Evolutionary conservation across 192 early-diverging fungal species (phyloP).

Genomic region (Diversispora eburnea): DNA sequence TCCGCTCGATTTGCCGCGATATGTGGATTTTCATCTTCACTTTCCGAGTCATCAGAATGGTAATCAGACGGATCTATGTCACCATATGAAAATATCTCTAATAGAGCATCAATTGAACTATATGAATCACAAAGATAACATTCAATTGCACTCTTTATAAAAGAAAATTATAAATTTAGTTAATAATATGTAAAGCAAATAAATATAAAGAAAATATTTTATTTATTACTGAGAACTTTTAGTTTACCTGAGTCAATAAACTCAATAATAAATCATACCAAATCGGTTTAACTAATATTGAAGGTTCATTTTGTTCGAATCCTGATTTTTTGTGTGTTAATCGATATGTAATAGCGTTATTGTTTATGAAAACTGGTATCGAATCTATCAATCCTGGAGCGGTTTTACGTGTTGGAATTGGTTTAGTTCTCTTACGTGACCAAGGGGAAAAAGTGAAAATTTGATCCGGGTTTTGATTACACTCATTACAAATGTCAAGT

Average conservation of each 20-base stretch:
- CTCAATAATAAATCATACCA: constrained; percentile 17
- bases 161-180: neutral
- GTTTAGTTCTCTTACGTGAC: neutral
- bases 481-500: neutral
- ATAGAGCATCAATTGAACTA: constrained; percentile 12
- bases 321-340: neutral
- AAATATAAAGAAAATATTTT: neutral
- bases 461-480: neutral
- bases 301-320: neutral
- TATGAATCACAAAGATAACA: constrained; percentile 17
- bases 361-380: constrained; percentile 8
- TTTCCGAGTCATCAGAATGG: constrained; percentile 13
- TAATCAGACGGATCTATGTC: constrained; percentile 12
- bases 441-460: neutral
- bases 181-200: neutral
- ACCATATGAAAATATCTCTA: constrained; percentile 13
- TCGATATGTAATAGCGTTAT: neutral
- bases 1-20: constrained; percentile 3
- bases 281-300: neutral
- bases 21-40: constrained; percentile 7
- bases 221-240: too few relatives aligned
- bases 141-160: constrained; percentile 4
- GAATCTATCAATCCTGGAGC: constrained; percentile 12
- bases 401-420: neutral
- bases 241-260: neutral